phyloP scores from a whole-genome alignment of 306 rosid species.

The Vicia villosa region DNA sequence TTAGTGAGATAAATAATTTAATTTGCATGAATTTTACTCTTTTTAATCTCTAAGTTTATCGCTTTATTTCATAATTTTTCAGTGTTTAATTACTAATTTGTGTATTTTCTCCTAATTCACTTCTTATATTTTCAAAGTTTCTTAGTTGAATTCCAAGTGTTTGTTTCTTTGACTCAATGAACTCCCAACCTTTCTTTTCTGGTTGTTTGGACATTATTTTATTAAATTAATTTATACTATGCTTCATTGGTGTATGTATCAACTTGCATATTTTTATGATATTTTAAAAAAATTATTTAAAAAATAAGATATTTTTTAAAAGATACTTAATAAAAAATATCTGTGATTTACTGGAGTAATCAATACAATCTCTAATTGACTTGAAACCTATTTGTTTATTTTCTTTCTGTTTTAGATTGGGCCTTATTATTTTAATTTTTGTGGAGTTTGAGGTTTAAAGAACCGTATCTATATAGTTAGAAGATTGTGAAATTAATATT shows the following conservation, averaged over 20 bases:
- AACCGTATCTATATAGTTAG: neutral
- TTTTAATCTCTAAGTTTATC: neutral
- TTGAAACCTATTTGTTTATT: too few relatives aligned
- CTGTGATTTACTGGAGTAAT: too few relatives aligned
- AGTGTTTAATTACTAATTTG: neutral
- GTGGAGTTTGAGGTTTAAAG: neutral
- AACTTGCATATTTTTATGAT: neutral
- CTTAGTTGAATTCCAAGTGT: neutral
- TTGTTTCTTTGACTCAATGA: too few relatives aligned
- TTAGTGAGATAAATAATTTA: neutral
- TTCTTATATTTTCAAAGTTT: neutral
- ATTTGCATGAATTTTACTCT: neutral
- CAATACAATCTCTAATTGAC: too few relatives aligned
- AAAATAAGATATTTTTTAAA: neutral
- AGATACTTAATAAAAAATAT: neutral
- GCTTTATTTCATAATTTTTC: neutral
- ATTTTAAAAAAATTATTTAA: neutral
- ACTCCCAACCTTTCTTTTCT: neutral
- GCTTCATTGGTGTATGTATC: neutral
- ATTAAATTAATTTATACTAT: neutral
- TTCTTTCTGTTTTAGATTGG: too few relatives aligned
- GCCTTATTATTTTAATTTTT: neutral
- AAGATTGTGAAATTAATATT: neutral
- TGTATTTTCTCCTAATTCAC: neutral
- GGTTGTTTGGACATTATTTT: neutral